Base-by-base conservation (phyloP, 139 green algal species). In the Chlorella ohadii region DNA sequence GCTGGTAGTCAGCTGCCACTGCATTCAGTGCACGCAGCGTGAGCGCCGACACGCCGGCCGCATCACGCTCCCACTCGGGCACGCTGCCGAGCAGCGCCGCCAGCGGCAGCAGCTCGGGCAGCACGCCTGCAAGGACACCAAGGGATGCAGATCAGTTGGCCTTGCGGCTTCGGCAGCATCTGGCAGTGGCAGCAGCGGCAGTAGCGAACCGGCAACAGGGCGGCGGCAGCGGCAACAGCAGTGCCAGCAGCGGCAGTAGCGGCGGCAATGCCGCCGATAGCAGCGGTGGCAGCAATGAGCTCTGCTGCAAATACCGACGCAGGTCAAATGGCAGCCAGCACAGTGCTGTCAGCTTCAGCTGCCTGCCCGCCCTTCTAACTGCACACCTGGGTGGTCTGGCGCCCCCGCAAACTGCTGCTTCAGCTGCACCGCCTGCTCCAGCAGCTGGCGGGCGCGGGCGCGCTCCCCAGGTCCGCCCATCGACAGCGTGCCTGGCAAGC, bases 371-470 rank as follows among this genome's bases (percentile, higher is more conserved):
- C n/a, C n/a, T n/a, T n/a, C n/a, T 61, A 1, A 13, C 13, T 31
- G 33, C 78, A 33, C 12, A 89, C 87, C 66, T 64, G 87, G 89
- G 73, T 93, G 89, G 31, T 89, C 67, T 1, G 67, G 23, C 9
- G 70, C 56, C 19, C 82, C 85, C 4, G 83, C 82, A 76, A 83
- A 89, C 56, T 89, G 72, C 65, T 91, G 88, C 81, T 93, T 93
- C 12, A 93, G 78, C 34, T 56, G 39, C 38, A 93, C 85, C 15
- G 90, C 89, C 51, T 89, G 80, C 36, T 91, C 89, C 38, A 92
- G 84, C 57, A 93, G 78, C 68, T 82, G 31, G 12, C 85, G 59
- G 3, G 89, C 87, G 3, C 85, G 74, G 0, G 65, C 84, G 5
- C 57, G 33, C 72, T 93, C 90, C 22, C 78, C 84, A 6, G 82